Conservation (phyloP, 495 filamentous ascomycete genomes). For the Neurospora sublineolata region DNA sequence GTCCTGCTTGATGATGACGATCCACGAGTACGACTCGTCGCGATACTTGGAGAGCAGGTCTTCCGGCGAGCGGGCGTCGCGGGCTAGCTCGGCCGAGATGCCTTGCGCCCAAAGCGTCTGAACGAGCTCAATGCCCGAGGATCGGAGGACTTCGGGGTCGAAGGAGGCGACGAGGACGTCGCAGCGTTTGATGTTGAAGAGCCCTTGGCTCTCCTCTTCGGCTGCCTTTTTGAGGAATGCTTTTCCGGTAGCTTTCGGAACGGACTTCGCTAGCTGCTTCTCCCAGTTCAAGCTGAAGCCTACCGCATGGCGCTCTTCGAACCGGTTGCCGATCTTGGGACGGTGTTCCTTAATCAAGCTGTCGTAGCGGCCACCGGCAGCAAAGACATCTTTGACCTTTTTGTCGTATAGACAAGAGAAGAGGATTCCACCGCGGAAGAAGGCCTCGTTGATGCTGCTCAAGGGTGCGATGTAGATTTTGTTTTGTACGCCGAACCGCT, state of each 20-base stretch:
- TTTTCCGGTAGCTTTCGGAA: slow-evolving; percentile 50
- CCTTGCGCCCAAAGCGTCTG: slow-evolving; percentile 71
- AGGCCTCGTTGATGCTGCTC: slow-evolving; percentile 82
- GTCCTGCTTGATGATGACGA: slow-evolving; percentile 76
- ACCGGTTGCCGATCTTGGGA: slow-evolving; percentile 41
- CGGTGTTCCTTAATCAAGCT: slow-evolving; percentile 63
- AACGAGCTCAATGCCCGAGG: slow-evolving; percentile 62
- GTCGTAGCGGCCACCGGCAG: slow-evolving; percentile 90
- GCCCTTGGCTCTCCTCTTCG: slow-evolving; percentile 41
- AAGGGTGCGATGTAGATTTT: slow-evolving; percentile 81
- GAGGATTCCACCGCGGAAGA: slow-evolving; percentile 76
- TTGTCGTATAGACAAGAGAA: slow-evolving; percentile 88
- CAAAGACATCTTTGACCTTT: slow-evolving; percentile 74
- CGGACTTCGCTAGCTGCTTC: slow-evolving; percentile 53
- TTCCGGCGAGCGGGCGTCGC: slow-evolving; percentile 62
- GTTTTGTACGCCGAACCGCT: slow-evolving; percentile 57
- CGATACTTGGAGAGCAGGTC: slow-evolving; percentile 61
- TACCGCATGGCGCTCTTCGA: slow-evolving; percentile 59
- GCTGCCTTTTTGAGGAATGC: slow-evolving; percentile 52
- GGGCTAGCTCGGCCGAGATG: slow-evolving; percentile 83
- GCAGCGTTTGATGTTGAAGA: slow-evolving; percentile 58
- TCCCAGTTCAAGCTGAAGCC: slow-evolving; percentile 91
- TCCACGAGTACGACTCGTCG: slow-evolving; percentile 71
- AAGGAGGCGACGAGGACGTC: slow-evolving; percentile 86
- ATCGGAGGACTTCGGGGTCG: slow-evolving; percentile 63